Base-by-base conservation (phyloP, 768 basidiomycete species). In the Thelephora ganbajun region DNA sequence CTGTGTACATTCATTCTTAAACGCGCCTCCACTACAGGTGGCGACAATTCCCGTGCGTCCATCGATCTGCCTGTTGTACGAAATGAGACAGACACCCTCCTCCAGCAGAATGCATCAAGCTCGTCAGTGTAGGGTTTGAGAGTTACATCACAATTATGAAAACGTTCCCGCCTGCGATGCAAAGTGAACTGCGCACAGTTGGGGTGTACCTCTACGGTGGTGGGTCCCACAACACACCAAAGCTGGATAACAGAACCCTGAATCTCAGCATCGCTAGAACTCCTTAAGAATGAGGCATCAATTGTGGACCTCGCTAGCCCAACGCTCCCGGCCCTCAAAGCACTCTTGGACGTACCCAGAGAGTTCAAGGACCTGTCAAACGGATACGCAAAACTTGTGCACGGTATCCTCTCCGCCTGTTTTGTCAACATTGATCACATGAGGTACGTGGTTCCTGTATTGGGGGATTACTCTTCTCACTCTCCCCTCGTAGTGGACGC, bases 341-440 rank as follows among this genome's bases (percentile, higher is more conserved):
- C 69, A 1, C 62, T 97, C 37, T 68, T 92, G 13, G 77, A 80
- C 41, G 63, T 74, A 39, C 72, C 69, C 4, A 62, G 69, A 5
- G 61, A 63, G 42, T 62, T 68, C 18, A 53, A 67, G 14, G 68
- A 69, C 42, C 70, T 63, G 13, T 64, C 63, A 35, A 72, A 75
- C 18, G 68, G 71, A 48, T 88, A 79, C 55, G 70, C 69, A 12
- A 72, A 72, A 5, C 60, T 83, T 13, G 64, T 87, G 0, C 84
- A 94, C 57, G 86, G 87, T 16, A 62, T 96, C 16, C 65, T 97
- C n/a, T 93, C 89, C 0, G 73, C 82, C 0, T 91, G 88, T 57
- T 64, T 97, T 33, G 67, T 81, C 43, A 86, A 94, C 57, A 72
- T 97, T 19, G 93, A 97, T 57, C 86, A 82, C 51, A 91, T 96